These are phyloP conservation scores for Diaporthe batatas DNA, from an alignment of 2,329 filamentous ascomycete genomes.

Conservation along the genomic window DNA sequence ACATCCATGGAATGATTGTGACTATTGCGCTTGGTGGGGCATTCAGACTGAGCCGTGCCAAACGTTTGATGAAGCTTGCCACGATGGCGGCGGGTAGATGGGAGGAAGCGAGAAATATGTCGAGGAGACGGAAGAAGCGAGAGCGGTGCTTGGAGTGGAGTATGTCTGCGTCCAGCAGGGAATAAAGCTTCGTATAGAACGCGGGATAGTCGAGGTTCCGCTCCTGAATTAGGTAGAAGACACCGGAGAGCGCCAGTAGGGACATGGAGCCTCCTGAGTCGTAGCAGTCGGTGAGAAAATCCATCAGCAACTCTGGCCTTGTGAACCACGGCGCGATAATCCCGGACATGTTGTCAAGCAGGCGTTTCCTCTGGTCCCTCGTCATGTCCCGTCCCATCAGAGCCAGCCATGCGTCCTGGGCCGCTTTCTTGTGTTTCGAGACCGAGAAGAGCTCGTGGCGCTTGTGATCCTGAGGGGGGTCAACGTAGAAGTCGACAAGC, in stretches of 20 bases:
- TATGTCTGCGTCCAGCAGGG: constrained; percentile 85
- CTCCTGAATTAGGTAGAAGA: constrained; percentile 94
- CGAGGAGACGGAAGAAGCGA: constrained; percentile 90
- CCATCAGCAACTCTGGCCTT: constrained; percentile 90
- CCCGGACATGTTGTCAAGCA: constrained; percentile 81
- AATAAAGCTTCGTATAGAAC: constrained; percentile 96
- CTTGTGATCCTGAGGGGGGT: constrained; percentile 72
- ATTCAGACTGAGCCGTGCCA: constrained; percentile 85
- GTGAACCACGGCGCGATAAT: constrained; percentile 91
- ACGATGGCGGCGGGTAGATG: constrained; percentile 93
- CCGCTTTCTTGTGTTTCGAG: constrained; percentile 80
- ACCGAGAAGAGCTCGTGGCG: constrained; percentile 76
- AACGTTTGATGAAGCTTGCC: constrained; percentile 95
- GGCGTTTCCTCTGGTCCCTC: constrained; percentile 81
- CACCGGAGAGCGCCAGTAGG: constrained; percentile 87
- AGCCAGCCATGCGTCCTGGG: constrained; percentile 88
- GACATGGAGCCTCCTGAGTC: constrained; percentile 88
- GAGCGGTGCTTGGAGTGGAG: constrained; percentile 96
- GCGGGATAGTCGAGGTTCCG: constrained; percentile 96
- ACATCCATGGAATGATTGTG: constrained; percentile 90
- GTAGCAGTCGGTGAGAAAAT: constrained; percentile 97
- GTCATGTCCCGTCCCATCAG: constrained; percentile 77
- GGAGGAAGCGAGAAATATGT: constrained; percentile 90
- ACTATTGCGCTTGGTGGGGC: constrained; percentile 93
- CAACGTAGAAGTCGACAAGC: constrained; percentile 76